Evolutionary conservation across 148 eudicot genomes (phyloP), one percentile per base, ranked within the genome.

Genomic region (Dysphania ambrosioides): DNA sequence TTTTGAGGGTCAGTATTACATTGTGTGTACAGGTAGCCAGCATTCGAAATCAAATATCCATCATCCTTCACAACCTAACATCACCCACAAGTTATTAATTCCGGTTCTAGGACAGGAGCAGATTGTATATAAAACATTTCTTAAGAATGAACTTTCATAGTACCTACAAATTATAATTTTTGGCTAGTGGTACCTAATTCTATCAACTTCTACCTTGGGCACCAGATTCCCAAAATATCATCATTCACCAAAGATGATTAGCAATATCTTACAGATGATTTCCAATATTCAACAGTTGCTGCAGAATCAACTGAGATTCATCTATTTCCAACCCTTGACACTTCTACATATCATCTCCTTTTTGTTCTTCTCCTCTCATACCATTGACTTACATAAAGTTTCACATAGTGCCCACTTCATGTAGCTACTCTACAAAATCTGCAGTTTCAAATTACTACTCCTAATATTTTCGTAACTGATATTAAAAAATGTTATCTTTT

Each of bases 321-420:
- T 55, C 24, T 72, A 47, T 8, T 53, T 68, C 23, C 56, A 69
- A 8, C 61, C 76, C 32, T 24, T 78, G 26, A 29, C 56, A 12
- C 7, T 74, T 47, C 30, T 78, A 67, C 47, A 69, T n/a, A 16
- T 44, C 40, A 55, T 78, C 55, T 9, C 71, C 47, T 75, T 65
- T 23, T 5, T 65, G 21, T 40, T 61, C 69, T n/a, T 75, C n/a
- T 15, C 75, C 58, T 63, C n/a, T n/a, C n/a, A n/a, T n/a, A n/a
- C n/a, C 13, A 15, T 44, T 44, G 16, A 13, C 15, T 44, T 44
- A 44, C 51, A 42, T 42, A 42, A 0, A 8, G 2, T 6, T 42
- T 42, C 47, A 9, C 9, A 42, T 9, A 44, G 13, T 44, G 15
- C 2, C 2, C 2, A 15, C 0, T 44, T 13, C 51, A 44, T 0